Percentiles rank a stretch among this genome's conserved stretches.
phyloP scores from a whole-genome alignment of 768 basidiomycete species.

The Kwoniella heveanensis region DNA sequence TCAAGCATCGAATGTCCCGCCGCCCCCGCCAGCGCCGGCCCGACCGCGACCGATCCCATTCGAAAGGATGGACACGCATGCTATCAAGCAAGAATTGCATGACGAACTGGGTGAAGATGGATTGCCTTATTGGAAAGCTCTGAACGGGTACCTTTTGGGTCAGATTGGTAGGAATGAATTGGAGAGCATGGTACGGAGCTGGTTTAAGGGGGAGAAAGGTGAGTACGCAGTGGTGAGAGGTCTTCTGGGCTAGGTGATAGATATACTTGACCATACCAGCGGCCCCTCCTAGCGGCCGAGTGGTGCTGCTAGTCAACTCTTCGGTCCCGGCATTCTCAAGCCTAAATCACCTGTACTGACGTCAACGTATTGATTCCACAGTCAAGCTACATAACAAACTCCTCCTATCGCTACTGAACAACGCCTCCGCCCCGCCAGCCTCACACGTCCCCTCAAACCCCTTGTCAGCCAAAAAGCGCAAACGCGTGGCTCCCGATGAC shows the following conservation, averaged over 20 bases:
- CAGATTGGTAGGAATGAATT: slow-evolving; percentile 42
- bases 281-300: too few species aligned
- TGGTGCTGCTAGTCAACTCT: too few species aligned
- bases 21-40: neutral
- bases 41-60: slow-evolving; percentile 23
- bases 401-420: slow-evolving; percentile 39
- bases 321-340: too few species aligned
- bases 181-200: slow-evolving; percentile 38
- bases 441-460: slow-evolving; percentile 13
- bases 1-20: too few species aligned
- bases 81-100: slow-evolving; percentile 52
- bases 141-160: slow-evolving; percentile 50
- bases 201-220: slow-evolving; percentile 47
- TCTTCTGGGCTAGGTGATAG: too few species aligned
- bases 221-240: too few species aligned
- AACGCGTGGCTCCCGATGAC: slow-evolving; percentile 27
- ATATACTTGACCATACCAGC: too few species aligned
- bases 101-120: slow-evolving; percentile 50
- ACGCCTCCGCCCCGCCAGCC: slow-evolving; percentile 33
- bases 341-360: too few species aligned
- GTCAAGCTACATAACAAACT: slow-evolving; percentile 45
- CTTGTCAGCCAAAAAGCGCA: slow-evolving; percentile 24
- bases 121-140: slow-evolving; percentile 50
- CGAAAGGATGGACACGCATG: slow-evolving; percentile 33
- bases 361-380: too few species aligned